Percentiles rank a stretch among this genome's conserved stretches.
Evolutionary conservation across 371 early-diverging fungal species (phyloP).

Genomic region (Syncephalastrum sp.): DNA sequence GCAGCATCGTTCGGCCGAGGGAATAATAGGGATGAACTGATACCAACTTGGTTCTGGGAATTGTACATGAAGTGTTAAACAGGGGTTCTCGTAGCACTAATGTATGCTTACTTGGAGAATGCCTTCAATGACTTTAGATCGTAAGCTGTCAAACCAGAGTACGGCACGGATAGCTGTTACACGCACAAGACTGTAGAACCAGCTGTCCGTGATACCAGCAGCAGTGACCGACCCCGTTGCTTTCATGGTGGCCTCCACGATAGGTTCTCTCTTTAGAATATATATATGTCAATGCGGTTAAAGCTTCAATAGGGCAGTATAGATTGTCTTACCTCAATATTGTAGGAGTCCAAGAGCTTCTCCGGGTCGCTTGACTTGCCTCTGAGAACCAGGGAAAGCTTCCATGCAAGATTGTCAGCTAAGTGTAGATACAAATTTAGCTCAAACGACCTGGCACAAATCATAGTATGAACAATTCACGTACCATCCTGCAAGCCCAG

Average conservation of each 20-base stretch:
- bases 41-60: no score
- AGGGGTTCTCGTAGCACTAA: not conserved
- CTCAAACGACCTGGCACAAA: not conserved
- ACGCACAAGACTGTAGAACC: not conserved
- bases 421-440: not conserved
- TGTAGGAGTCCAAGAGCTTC: conserved; percentile 33
- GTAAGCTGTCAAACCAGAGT: not conserved
- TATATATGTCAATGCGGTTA: not conserved
- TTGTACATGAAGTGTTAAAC: not conserved
- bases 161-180: not conserved
- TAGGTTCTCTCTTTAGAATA: conserved; percentile 11
- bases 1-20: no score
- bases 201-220: conserved; percentile 2
- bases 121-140: not conserved
- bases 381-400: conserved; percentile 35
- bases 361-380: conserved; percentile 27
- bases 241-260: conserved; percentile 7
- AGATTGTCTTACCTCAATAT: conserved; percentile 22
- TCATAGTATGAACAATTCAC: not conserved
- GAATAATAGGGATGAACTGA: no score
- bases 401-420: conserved; percentile 50
- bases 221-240: conserved; percentile 7
- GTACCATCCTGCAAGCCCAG: conserved; percentile 45
- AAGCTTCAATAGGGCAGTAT: not conserved
- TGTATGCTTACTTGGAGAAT: conserved; percentile 7